Conservation (phyloP, 2,329 filamentous ascomycete species). For the Cercospora nicotianae region DNA sequence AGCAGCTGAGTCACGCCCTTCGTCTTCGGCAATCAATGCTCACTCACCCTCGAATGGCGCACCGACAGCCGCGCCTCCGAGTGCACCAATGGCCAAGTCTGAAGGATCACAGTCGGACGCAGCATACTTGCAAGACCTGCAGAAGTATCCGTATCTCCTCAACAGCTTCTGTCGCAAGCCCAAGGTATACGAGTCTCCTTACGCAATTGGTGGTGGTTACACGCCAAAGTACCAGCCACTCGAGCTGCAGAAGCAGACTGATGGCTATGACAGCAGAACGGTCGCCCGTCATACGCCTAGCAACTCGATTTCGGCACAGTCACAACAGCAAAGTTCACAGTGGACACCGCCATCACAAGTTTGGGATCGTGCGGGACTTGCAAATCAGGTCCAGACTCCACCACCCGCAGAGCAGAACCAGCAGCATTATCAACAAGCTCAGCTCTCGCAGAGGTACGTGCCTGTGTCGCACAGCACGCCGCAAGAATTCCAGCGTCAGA, state of each 20-base stretch:
- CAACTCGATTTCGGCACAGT: conserved; percentile 29
- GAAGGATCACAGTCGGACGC: conserved; percentile 35
- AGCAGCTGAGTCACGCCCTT: conserved; percentile 26
- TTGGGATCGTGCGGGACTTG: conserved; percentile 30
- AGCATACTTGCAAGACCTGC: conserved; percentile 45
- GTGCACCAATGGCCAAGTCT: conserved; percentile 27
- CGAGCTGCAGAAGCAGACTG: conserved; percentile 23
- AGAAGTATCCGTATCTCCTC: conserved; percentile 49
- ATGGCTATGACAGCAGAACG: conserved; percentile 16
- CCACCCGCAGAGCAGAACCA: conserved; percentile 23
- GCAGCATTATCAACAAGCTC: conserved; percentile 21
- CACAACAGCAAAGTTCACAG: conserved; percentile 29
- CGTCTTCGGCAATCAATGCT: conserved; percentile 31
- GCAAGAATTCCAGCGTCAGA: conserved; percentile 45
- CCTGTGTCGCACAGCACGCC: conserved; percentile 42
- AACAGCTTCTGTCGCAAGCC: conserved; percentile 48
- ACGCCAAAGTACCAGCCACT: conserved; percentile 43
- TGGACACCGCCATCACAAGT: conserved; percentile 42
- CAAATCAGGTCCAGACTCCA: conserved; percentile 23
- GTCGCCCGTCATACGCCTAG: conserved; percentile 30
- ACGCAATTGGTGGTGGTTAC: conserved; percentile 46
- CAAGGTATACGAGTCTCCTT: conserved; percentile 51
- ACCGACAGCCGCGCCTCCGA: conserved; percentile 38
- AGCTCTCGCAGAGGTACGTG: conserved; percentile 18
- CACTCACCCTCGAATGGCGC: conserved; percentile 38